Conservation (phyloP, 164 flowering plant genomes). For the Cinnamomum micranthum region DNA sequence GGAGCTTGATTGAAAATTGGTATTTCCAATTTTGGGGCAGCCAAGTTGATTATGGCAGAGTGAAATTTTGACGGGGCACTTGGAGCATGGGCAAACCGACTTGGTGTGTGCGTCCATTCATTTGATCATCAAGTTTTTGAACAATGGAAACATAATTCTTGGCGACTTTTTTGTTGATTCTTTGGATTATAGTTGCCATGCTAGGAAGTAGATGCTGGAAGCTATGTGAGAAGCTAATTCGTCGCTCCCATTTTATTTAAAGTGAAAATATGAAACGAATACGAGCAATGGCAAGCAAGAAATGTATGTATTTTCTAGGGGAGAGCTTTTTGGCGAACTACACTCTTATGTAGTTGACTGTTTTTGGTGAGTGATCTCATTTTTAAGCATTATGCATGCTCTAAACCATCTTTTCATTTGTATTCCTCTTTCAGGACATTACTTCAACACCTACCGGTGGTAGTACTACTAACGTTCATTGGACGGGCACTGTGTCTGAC, state of each 20-base stretch:
- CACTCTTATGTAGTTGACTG: too few relatives aligned
- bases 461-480: slow-evolving; percentile 58
- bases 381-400: neutral
- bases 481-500: slow-evolving; percentile 59
- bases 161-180: too few relatives aligned
- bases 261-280: too few relatives aligned
- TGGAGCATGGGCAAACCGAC: neutral
- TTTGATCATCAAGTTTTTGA: neutral
- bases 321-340: too few relatives aligned
- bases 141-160: neutral
- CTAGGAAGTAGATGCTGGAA: too few relatives aligned
- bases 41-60: neutral
- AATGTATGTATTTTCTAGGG: too few relatives aligned
- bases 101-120: neutral
- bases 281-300: too few relatives aligned
- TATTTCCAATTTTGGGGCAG: neutral
- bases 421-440: slow-evolving; percentile 44
- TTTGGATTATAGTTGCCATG: too few relatives aligned
- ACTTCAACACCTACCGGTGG: slow-evolving; percentile 40
- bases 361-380: neutral
- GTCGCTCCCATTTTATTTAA: too few relatives aligned
- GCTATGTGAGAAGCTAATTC: too few relatives aligned
- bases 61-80: neutral
- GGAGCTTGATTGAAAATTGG: neutral
- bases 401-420: neutral